Evolutionary conservation across 192 early-diverging fungal species (phyloP).

Genomic region (Thamnidium elegans): DNA sequence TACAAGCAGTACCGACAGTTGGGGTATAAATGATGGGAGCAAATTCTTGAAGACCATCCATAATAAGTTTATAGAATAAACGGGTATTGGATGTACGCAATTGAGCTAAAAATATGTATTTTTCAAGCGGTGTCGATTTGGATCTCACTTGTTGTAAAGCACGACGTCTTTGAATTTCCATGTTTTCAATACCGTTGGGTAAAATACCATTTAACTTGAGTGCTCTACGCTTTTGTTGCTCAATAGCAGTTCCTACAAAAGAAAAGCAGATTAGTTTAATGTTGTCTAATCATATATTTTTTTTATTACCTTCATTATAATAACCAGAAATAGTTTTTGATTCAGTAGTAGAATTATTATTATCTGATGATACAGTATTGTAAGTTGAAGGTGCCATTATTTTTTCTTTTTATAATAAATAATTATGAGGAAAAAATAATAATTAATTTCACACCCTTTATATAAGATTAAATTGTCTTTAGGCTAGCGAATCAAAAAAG

Average conservation of each 20-base stretch:
- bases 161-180: conserved; percentile 74
- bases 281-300: too few species aligned
- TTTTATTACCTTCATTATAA: conserved; percentile 16
- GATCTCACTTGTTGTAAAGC: conserved; percentile 66
- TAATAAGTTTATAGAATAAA: conserved; percentile 82
- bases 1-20: conserved; percentile 80
- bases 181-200: conserved; percentile 73
- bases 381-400: conserved; percentile 7
- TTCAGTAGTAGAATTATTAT: neutral
- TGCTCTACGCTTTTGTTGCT: conserved; percentile 46
- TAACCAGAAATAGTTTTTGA: neutral
- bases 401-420: neutral
- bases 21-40: conserved; percentile 82
- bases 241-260: conserved; percentile 57
- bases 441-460: too few species aligned
- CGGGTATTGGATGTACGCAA: conserved; percentile 75
- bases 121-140: conserved; percentile 73
- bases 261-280: neutral
- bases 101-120: conserved; percentile 83
- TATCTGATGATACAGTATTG: neutral
- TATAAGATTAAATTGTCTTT: neutral
- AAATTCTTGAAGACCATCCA: conserved; percentile 78
- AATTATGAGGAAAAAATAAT: too few species aligned
- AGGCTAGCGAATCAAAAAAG: neutral
- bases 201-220: conserved; percentile 69